Evolutionary conservation across 768 basidiomycete genomes (phyloP).

Genomic region (Naganishia kalamii): DNA sequence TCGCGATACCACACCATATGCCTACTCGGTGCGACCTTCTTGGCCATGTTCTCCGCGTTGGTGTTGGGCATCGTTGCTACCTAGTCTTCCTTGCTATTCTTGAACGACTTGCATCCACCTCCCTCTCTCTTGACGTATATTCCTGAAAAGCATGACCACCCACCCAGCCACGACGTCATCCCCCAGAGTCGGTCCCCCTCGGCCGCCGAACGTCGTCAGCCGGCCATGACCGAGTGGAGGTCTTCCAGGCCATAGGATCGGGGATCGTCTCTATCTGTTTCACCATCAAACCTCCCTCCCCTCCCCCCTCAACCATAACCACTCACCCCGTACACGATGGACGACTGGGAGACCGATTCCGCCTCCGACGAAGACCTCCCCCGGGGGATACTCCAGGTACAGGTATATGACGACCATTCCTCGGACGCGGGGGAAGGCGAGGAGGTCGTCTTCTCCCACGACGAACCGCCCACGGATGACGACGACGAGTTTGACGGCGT

Average conservation of each 20-base stretch:
- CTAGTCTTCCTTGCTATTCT: background rate
- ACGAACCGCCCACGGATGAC: slow-evolving; percentile 7
- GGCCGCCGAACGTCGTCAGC: no score
- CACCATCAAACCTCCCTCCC: background rate
- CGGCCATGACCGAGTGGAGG: no score
- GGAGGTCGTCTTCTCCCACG: slow-evolving; percentile 16
- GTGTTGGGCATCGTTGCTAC: background rate
- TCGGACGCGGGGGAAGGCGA: slow-evolving; percentile 27
- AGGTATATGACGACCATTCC: slow-evolving; percentile 22
- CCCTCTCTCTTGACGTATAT: no score
- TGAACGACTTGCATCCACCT: no score
- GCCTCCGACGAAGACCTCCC: background rate
- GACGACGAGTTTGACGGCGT: slow-evolving; percentile 23
- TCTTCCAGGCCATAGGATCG: no score
- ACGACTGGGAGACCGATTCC: background rate
- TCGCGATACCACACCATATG: slow-evolving; percentile 46
- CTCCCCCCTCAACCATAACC: no score
- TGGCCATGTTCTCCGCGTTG: background rate
- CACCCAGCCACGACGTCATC: no score
- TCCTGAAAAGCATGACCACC: no score
- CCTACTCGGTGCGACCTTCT: slow-evolving; percentile 28
- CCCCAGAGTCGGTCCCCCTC: no score
- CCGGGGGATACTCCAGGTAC: background rate
- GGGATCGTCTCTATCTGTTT: no score
- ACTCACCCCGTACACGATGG: background rate